phyloP scores from a whole-genome alignment of 108 stramenopile genomes.

The Nitzschia inconspicua region DNA sequence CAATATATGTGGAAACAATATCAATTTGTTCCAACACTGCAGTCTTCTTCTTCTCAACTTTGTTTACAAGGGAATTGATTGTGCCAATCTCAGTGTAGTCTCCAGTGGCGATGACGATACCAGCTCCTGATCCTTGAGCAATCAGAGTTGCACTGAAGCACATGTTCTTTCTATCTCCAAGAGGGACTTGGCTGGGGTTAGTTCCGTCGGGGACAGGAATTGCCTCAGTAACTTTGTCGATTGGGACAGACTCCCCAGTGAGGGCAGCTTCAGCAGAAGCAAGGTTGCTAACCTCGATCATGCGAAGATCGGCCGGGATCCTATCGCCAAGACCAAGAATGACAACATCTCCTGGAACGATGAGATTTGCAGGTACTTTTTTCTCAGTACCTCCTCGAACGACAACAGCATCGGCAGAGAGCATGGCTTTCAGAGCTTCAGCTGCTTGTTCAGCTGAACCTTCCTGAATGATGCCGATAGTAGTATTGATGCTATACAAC shows the following conservation, averaged over 20 bases:
- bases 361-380: conserved; percentile 52
- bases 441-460: conserved; percentile 78
- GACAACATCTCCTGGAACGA: conserved; percentile 80
- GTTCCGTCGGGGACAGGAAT: conserved; percentile 33
- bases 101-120: conserved; percentile 79
- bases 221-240: conserved; percentile 66
- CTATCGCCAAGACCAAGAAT: conserved; percentile 67
- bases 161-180: conserved; percentile 87
- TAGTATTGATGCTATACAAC: conserved; percentile 60
- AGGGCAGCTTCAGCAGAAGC: conserved; percentile 83
- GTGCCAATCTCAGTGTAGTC: conserved; percentile 94
- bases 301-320: conserved; percentile 86
- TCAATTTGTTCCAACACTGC: conserved; percentile 94
- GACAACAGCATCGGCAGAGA: conserved; percentile 67
- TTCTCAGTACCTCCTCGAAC: conserved; percentile 64
- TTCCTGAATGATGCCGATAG: conserved; percentile 79
- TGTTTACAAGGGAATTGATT: conserved; percentile 82
- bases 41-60: conserved; percentile 83
- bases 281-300: conserved; percentile 71
- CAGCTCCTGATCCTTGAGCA: conserved; percentile 80
- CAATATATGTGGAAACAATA: conserved; percentile 77
- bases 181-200: conserved; percentile 57
- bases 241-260: conserved; percentile 90
- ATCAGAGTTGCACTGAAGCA: conserved; percentile 89
- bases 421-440: conserved; percentile 79